Percentiles rank a stretch among this genome's conserved stretches.
phyloP scores from a whole-genome alignment of 805 yeast genomes.

The Alloascoidea africana region DNA sequence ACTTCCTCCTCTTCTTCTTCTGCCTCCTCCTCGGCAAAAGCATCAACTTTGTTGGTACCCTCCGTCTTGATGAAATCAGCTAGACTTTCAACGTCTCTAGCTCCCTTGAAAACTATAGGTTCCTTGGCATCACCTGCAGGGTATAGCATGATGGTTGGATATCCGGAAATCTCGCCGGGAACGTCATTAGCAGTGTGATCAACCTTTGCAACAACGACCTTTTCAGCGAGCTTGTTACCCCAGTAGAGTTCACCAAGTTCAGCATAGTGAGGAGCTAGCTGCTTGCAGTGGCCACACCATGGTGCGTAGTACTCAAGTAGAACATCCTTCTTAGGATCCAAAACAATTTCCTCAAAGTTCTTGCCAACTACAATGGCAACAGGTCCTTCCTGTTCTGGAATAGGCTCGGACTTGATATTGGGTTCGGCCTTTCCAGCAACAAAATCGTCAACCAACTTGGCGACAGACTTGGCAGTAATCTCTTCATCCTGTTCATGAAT shows the following conservation, averaged over 20 bases:
- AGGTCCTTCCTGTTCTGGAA: conserved; percentile 75
- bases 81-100: conserved; percentile 61
- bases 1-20: conserved; percentile 9
- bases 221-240: conserved; percentile 29
- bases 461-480: conserved; percentile 37
- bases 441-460: conserved; percentile 48
- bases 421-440: conserved; percentile 53
- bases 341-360: conserved; percentile 58
- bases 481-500: conserved; percentile 49
- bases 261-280: conserved; percentile 76
- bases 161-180: conserved; percentile 67
- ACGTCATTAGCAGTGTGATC: conserved; percentile 90
- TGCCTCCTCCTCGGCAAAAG: conserved; percentile 19
- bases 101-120: conserved; percentile 52
- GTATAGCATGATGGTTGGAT: conserved; percentile 83
- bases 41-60: conserved; percentile 53
- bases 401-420: conserved; percentile 67
- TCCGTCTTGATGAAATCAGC: conserved; percentile 54
- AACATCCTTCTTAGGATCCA: conserved; percentile 51
- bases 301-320: conserved; percentile 67
- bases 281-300: conserved; percentile 97
- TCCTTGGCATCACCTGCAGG: conserved; percentile 69
- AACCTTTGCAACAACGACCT: conserved; percentile 68
- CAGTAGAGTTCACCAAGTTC: conserved; percentile 64
- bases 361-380: conserved; percentile 71